Evolutionary conservation across 169 alveolate species (phyloP).

Genomic region (Eimeria falciformis): DNA sequence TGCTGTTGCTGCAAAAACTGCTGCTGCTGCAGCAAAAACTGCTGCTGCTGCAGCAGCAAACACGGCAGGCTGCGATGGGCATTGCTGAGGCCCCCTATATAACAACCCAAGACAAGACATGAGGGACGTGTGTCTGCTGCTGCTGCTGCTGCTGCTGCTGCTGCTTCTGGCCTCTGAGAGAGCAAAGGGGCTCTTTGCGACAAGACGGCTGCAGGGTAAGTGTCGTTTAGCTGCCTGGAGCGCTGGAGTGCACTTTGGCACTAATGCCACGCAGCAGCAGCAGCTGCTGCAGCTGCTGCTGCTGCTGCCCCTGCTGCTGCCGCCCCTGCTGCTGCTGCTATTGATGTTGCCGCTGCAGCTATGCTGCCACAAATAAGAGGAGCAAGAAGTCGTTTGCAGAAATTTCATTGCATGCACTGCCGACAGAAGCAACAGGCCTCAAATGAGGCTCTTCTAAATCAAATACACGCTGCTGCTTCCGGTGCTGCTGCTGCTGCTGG

Average conservation of each 20-base stretch:
- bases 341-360: background rate
- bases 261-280: background rate
- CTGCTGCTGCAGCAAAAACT: background rate
- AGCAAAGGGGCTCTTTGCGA: background rate
- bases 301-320: background rate
- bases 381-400: too few species aligned
- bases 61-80: too few species aligned
- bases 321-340: background rate
- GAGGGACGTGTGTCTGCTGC: background rate
- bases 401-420: too few species aligned
- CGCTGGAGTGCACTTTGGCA: background rate
- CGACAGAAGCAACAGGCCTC: too few species aligned
- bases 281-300: background rate
- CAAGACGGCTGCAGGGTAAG: background rate
- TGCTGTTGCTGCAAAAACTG: background rate
- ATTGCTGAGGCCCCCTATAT: too few species aligned
- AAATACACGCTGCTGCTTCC: background rate
- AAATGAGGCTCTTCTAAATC: too few species aligned
- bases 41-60: background rate
- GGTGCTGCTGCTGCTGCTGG: conserved; percentile 1
- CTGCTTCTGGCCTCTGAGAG: background rate
- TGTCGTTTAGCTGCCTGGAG: background rate
- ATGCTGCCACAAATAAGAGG: background rate
- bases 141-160: conserved; percentile 12
- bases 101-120: too few species aligned